phyloP scores from a whole-genome alignment of 345 rosid species.

The Dovyalis caffra region DNA sequence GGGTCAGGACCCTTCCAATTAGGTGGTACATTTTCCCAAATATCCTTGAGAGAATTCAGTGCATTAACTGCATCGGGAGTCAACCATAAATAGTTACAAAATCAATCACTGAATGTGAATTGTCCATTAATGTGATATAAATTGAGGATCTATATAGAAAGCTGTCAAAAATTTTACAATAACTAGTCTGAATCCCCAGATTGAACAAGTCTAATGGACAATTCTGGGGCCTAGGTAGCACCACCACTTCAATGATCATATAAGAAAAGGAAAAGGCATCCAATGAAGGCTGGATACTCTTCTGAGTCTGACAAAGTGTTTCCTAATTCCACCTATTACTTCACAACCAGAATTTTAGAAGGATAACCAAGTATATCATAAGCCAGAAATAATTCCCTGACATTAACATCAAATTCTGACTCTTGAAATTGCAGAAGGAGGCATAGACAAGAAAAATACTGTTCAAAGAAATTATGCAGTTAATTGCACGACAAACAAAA shows the following conservation, averaged over 20 bases:
- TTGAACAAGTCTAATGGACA: background rate
- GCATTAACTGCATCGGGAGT: slow-evolving; percentile 40
- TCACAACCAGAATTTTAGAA: background rate
- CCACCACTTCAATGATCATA: background rate
- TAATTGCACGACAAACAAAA: background rate
- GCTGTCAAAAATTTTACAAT: background rate
- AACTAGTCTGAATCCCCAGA: background rate
- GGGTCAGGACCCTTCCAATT: slow-evolving; percentile 70
- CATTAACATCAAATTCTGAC: background rate
- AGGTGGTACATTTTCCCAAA: slow-evolving; percentile 56
- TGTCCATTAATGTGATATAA: background rate
- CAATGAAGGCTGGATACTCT: background rate
- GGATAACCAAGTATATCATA: background rate
- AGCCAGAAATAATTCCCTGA: background rate
- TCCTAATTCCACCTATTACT: too few species aligned
- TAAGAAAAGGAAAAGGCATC: background rate
- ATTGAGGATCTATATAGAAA: background rate
- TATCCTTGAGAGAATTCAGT: slow-evolving; percentile 34
- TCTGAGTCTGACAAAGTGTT: background rate
- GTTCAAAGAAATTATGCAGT: background rate
- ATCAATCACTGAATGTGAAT: background rate
- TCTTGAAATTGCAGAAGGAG: background rate
- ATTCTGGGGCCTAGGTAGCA: background rate
- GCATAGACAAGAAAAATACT: too few species aligned
- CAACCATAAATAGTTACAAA: background rate